A percentile compares a stretch with the other conserved stretches of the same genome.
Evolutionary conservation across 805 yeast species (phyloP).

Genomic region (Starmerella riodocensis): DNA sequence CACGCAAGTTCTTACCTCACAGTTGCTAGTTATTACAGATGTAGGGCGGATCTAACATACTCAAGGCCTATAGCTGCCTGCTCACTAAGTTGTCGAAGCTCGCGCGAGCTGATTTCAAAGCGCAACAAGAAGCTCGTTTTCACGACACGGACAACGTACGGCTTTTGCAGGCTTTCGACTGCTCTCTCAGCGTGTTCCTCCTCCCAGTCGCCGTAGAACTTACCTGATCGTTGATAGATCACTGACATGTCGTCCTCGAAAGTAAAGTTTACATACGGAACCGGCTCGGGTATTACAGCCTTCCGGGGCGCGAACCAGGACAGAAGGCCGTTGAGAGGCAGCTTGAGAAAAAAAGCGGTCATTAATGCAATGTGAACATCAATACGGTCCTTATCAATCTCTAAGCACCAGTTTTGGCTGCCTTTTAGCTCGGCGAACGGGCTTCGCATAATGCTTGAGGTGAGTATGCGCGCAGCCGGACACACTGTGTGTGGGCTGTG

Average conservation of each 20-base stretch:
- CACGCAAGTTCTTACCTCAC: too few species aligned
- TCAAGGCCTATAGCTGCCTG: too few species aligned
- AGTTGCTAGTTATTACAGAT: too few species aligned
- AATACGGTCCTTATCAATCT: slow-evolving; percentile 20
- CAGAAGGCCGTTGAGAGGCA: slow-evolving; percentile 2
- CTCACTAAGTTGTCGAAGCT: too few species aligned
- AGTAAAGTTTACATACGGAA: slow-evolving; percentile 13
- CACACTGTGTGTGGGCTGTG: slow-evolving; percentile 1
- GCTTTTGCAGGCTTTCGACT: neutral
- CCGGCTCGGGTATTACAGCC: slow-evolving; percentile 6
- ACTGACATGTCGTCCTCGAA: slow-evolving; percentile 20
- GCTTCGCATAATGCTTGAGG: slow-evolving; percentile 13
- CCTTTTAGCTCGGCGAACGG: slow-evolving; percentile 15
- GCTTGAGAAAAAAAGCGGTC: slow-evolving; percentile 22
- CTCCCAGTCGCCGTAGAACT: slow-evolving; percentile 20
- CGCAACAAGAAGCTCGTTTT: too few species aligned
- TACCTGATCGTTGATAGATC: slow-evolving; percentile 11
- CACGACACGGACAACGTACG: too few species aligned
- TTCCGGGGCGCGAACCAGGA: slow-evolving; percentile 9
- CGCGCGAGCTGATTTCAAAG: too few species aligned
- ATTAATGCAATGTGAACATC: slow-evolving; percentile 20
- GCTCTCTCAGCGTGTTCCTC: neutral
- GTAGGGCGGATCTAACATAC: too few species aligned
- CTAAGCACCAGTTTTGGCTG: slow-evolving; percentile 19
- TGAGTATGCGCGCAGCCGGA: slow-evolving; percentile 18